phyloP scores from a whole-genome alignment of 345 rosid genomes.

The Erodium maritimum region DNA sequence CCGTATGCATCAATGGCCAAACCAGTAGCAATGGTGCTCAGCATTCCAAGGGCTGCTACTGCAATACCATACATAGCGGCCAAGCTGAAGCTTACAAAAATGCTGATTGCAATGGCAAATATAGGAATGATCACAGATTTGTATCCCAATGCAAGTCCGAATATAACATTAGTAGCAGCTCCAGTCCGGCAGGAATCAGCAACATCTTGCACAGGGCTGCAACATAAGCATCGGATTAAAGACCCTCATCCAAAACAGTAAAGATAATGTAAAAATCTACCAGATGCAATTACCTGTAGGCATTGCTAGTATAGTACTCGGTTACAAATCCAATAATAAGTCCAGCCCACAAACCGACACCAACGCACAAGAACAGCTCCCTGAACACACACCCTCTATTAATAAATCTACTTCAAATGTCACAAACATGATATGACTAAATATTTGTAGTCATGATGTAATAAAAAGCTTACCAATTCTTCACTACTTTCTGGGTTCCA shows the following conservation, averaged over 20 bases:
- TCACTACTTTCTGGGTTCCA: conserved; percentile 55
- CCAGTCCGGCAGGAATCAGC: conserved; percentile 95
- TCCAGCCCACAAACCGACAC: conserved; percentile 80
- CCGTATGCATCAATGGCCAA: conserved; percentile 80
- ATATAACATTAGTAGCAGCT: conserved; percentile 72
- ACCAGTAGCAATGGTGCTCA: conserved; percentile 77
- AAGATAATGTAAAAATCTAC: neutral
- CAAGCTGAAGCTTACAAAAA: conserved; percentile 64
- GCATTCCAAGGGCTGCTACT: conserved; percentile 76
- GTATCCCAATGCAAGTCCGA: conserved; percentile 73
- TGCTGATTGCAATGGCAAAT: conserved; percentile 56
- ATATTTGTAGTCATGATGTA: too few relatives aligned
- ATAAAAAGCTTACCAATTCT: conserved; percentile 43
- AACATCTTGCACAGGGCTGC: conserved; percentile 97
- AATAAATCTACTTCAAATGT: too few relatives aligned
- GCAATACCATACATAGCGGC: conserved; percentile 80
- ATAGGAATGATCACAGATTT: conserved; percentile 68
- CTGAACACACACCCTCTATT: conserved; percentile 29
- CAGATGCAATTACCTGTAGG: conserved; percentile 35
- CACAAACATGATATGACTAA: too few relatives aligned
- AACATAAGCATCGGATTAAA: conserved; percentile 3
- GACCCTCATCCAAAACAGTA: neutral
- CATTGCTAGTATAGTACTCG: conserved; percentile 65
- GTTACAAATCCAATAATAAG: conserved; percentile 70
- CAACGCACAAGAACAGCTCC: conserved; percentile 63